Evolutionary conservation across 1,139 yeast genomes (phyloP), one percentile per base, ranked within the genome.

Genomic region (Candida glucosophila): DNA sequence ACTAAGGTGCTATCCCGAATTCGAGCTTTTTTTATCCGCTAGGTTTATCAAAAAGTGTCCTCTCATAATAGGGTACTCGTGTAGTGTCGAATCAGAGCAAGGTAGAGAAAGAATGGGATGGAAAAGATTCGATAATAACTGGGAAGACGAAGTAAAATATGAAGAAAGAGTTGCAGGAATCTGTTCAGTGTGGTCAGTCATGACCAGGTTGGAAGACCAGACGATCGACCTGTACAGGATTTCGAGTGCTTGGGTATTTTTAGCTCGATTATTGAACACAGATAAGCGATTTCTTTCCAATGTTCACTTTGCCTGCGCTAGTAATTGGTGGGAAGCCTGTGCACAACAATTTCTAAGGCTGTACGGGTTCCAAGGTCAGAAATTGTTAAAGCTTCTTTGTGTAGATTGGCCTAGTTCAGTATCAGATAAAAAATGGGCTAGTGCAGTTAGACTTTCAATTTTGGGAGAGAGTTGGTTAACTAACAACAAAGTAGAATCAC

Each of bases 1-100:
- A 23, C 47, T 86, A 40, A 44, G 63, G 9, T 49, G 58, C 17
- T 77, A 71, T 40, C 79, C 85, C 0, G 86, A 78, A 12, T 61
- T 90, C 29, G 66, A 70, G 22, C 79, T 79, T 30, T 71, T 67
- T 28, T 49, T 90, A 19, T 54, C 76, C 40, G 93, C 97, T 0
- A 67, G 97, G 37, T 72, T 90, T 42, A 80, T 85, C 19, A 88
- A 88, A 47, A 85, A 88, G 43, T 90, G 98, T 43, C 97, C 98
- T 0, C 71, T 70, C 31, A 69, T 88, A 13, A 76, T 92, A 24
- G 98, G 98, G 0, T 86, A 66, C 47, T 61, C 81, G 1, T 76
- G 92, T 41, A 35, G 66, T 1, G 72, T 80, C 17, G 85, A 78
- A 30, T 81, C 95, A 0, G 95, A 78, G 39, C 80, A 79, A 39